Percentiles rank a stretch among this genome's conserved stretches.
Evolutionary conservation across 164 flowering plant species (phyloP).

Genomic region (Protea cynaroides): DNA sequence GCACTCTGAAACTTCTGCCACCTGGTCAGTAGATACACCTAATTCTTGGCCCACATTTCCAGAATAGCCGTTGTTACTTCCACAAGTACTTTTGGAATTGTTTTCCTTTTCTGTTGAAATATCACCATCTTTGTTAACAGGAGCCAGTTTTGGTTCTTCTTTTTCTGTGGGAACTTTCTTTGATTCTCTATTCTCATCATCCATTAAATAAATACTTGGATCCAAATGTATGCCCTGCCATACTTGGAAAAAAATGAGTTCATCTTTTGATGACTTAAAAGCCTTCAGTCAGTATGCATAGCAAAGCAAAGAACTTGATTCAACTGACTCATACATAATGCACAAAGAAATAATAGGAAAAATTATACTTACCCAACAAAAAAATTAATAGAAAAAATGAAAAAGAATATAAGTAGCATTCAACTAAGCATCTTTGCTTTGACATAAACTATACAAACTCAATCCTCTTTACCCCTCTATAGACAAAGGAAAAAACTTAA

Average conservation of each 20-base stretch:
- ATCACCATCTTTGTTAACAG: slow-evolving; percentile 21
- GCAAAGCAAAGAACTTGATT: no score
- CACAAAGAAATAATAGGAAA: no score
- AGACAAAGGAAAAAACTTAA: background rate
- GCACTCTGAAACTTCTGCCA: slow-evolving; percentile 32
- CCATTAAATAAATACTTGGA: slow-evolving; percentile 95
- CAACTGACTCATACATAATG: no score
- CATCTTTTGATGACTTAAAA: no score
- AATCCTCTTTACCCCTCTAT: background rate
- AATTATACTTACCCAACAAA: no score
- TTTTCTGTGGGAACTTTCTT: slow-evolving; percentile 22
- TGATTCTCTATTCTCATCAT: slow-evolving; percentile 63
- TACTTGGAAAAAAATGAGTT: slow-evolving; percentile 1
- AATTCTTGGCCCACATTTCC: slow-evolving; percentile 14
- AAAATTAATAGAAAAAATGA: no score
- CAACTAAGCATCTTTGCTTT: no score
- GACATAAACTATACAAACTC: no score
- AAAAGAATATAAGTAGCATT: no score
- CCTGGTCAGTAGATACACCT: slow-evolving; percentile 24
- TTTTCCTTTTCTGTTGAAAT: slow-evolving; percentile 19
- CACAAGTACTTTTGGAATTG: slow-evolving; percentile 15
- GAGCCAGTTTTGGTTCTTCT: slow-evolving; percentile 25
- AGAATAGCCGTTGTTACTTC: slow-evolving; percentile 11
- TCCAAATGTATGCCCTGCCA: slow-evolving; percentile 93
- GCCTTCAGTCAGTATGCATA: no score